Percentiles rank a stretch among this genome's conserved stretches.
Conservation (phyloP, 331 rosid species). For the Cydonia oblonga region DNA sequence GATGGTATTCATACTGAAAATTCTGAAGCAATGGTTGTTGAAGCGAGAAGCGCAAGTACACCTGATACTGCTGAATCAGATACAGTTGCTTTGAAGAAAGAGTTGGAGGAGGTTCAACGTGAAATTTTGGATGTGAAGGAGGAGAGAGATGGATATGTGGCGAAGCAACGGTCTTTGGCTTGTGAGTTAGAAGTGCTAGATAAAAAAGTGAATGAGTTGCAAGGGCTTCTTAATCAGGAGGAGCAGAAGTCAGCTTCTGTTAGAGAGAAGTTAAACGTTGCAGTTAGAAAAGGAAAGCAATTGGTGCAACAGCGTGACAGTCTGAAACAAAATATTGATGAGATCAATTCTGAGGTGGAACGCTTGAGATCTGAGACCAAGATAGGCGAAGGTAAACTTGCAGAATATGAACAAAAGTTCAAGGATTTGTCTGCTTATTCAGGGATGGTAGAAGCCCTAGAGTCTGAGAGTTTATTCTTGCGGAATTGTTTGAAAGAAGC, state of each 20-base stretch:
- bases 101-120: constrained; percentile 56
- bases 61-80: constrained; percentile 27
- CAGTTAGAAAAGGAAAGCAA: constrained; percentile 88
- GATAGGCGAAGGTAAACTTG: constrained; percentile 33
- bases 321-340: constrained; percentile 69
- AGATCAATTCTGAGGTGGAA: constrained; percentile 46
- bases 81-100: constrained; percentile 42
- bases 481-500: constrained; percentile 48
- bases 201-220: constrained; percentile 61
- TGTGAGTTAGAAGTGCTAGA: constrained; percentile 47
- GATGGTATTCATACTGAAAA: constrained; percentile 23
- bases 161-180: constrained; percentile 43
- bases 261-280: constrained; percentile 76
- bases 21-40: constrained; percentile 20
- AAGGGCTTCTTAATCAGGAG: constrained; percentile 65
- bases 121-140: constrained; percentile 50
- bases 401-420: constrained; percentile 55
- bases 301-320: constrained; percentile 80
- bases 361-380: constrained; percentile 50
- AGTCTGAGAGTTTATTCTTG: constrained; percentile 47
- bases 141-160: constrained; percentile 53
- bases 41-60: constrained; percentile 27
- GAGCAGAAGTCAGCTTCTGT: constrained; percentile 84
- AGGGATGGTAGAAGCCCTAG: constrained; percentile 53
- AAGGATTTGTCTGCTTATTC: constrained; percentile 41